Conservation (phyloP, 2,329 filamentous ascomycete genomes). For the Cladosporium oxysporum region DNA sequence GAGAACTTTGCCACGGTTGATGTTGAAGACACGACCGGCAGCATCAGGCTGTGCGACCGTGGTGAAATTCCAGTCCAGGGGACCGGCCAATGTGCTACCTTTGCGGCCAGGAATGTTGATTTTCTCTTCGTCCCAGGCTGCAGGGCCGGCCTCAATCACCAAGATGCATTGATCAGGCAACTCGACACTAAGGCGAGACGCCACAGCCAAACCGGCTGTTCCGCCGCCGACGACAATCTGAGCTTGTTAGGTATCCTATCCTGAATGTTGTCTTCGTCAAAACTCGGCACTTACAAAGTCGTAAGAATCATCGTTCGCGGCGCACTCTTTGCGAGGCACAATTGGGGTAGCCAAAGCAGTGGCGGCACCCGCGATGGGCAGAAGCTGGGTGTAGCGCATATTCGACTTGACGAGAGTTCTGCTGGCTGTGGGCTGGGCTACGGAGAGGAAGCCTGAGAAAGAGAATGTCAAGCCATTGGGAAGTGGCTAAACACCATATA, state of each 20-base stretch:
- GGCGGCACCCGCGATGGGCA: conserved; percentile 11
- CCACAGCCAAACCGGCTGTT: conserved; percentile 27
- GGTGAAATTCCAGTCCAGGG: conserved; percentile 48
- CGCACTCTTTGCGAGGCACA: conserved; percentile 18
- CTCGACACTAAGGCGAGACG: conserved; percentile 25
- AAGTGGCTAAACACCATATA: conserved; percentile 1
- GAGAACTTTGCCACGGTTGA: conserved; percentile 32
- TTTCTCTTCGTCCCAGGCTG: conserved; percentile 22
- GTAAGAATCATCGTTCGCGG: conserved; percentile 13
- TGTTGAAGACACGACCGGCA: conserved; percentile 11
- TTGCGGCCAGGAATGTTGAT: conserved; percentile 33
- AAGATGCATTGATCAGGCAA: conserved; percentile 27
- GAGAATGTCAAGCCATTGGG: not conserved
- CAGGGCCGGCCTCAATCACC: conserved; percentile 31
- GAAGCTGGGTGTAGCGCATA: conserved; percentile 16
- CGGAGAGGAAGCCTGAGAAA: not conserved
- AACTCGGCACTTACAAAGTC: conserved; percentile 15
- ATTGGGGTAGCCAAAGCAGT: conserved; percentile 12
- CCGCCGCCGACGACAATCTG: conserved; percentile 30
- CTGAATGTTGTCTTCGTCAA: too few relatives aligned
- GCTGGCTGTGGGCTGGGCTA: not conserved
- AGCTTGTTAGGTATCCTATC: conserved; percentile 19
- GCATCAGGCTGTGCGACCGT: conserved; percentile 18
- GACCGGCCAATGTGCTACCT: conserved; percentile 26
- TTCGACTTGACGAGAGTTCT: not conserved